These are phyloP conservation scores for Ampelocalamus luodianensis DNA, from an alignment of 176 grass and related monocot genomes.

Conservation along the genomic window DNA sequence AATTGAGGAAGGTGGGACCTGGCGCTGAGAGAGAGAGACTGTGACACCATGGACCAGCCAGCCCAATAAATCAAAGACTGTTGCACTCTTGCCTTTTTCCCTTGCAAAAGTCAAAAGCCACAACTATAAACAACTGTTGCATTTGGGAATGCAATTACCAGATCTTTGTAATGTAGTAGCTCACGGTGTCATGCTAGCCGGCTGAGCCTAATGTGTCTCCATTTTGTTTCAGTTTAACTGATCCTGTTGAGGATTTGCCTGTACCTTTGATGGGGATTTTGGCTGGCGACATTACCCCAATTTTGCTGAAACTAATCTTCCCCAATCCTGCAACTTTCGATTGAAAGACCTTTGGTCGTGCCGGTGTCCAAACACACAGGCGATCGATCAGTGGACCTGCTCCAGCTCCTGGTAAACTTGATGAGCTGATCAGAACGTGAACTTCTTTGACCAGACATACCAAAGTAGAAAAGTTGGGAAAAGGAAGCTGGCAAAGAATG, in stretches of 20 bases:
- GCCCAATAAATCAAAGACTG: slow-evolving; percentile 13
- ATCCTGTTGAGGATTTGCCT: not conserved
- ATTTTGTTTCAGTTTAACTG: not conserved
- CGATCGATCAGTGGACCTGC: not conserved
- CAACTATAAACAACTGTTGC: not conserved
- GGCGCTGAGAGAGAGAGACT: too few species aligned
- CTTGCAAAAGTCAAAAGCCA: not conserved
- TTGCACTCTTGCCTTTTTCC: not conserved
- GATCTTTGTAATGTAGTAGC: not conserved
- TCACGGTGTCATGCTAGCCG: not conserved
- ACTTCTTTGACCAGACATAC: too few species aligned
- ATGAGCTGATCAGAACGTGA: too few species aligned
- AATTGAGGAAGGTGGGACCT: not conserved
- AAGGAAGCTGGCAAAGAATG: too few species aligned
- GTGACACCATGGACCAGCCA: not conserved
- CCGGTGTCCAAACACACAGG: not conserved
- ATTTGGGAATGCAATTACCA: not conserved
- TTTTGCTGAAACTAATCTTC: not conserved
- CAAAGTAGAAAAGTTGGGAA: too few species aligned
- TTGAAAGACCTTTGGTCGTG: not conserved
- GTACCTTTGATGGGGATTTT: not conserved
- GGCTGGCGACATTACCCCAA: not conserved
- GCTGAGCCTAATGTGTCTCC: not conserved
- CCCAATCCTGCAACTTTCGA: not conserved
- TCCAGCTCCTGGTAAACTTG: not conserved